These are phyloP conservation scores for Dactylellina sp. DNA, from an alignment of 2,329 filamentous ascomycete species.

Conservation along the genomic window DNA sequence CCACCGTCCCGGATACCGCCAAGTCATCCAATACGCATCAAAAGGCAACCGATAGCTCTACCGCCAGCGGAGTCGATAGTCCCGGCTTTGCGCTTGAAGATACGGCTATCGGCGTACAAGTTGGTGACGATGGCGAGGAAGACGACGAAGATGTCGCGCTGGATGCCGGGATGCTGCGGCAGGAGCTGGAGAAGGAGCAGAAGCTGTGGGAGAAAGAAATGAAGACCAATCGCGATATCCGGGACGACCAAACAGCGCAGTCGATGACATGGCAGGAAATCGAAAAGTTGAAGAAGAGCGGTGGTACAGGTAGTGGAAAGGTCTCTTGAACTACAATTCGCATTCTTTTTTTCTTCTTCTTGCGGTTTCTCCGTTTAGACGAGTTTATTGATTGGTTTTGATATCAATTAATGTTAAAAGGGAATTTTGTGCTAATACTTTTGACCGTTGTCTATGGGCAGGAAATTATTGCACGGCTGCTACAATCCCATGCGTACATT, in stretches of 20 bases:
- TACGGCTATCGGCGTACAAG: conserved; percentile 60
- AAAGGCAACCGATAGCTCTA: conserved; percentile 38
- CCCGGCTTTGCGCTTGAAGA: conserved; percentile 46
- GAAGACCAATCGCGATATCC: conserved; percentile 73
- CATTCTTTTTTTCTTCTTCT: conserved; percentile 8
- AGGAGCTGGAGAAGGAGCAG: conserved; percentile 55
- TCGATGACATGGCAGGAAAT: conserved; percentile 79
- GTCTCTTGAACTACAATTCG: conserved; percentile 53
- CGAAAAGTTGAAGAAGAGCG: conserved; percentile 77
- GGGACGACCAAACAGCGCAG: conserved; percentile 77
- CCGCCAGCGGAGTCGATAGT: conserved; percentile 44
- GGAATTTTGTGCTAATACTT: conserved; percentile 16
- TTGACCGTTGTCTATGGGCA: conserved; percentile 62
- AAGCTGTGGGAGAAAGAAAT: conserved; percentile 68
- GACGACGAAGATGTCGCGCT: conserved; percentile 62
- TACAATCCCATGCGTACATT: conserved; percentile 87
- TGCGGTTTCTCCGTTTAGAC: background rate
- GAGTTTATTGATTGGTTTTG: conserved; percentile 10
- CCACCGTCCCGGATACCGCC: conserved; percentile 7
- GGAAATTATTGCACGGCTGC: conserved; percentile 90
- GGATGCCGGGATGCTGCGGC: conserved; percentile 63
- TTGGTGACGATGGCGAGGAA: conserved; percentile 57
- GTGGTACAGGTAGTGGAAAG: conserved; percentile 73
- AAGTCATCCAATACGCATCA: conserved; percentile 33
- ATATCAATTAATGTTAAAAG: conserved; percentile 1